Conservation (phyloP, 2,329 filamentous ascomycete genomes). For the Colletotrichum cereale region DNA sequence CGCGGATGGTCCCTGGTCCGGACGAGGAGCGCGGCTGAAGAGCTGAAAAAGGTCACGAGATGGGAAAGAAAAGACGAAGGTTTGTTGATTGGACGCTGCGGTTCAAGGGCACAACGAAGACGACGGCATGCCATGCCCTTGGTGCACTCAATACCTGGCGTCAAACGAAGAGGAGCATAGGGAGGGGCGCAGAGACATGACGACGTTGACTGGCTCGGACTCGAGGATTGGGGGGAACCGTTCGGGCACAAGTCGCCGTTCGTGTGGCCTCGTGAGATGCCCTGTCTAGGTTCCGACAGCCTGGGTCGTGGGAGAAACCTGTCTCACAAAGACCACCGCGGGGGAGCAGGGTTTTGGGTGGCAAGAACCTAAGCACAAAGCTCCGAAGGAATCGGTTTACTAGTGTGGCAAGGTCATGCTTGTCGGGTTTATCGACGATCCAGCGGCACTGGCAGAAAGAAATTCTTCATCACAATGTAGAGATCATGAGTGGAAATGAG, state of each 20-base stretch:
- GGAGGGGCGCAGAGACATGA: constrained; percentile 8
- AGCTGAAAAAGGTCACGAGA: constrained; percentile 7
- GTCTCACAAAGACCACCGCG: neutral
- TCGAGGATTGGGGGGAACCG: neutral
- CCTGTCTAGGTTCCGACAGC: constrained; percentile 8
- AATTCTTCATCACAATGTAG: too few relatives aligned
- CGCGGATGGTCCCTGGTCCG: neutral
- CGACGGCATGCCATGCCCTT: neutral
- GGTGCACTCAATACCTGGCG: neutral
- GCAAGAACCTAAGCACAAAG: constrained; percentile 13
- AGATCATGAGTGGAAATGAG: too few relatives aligned
- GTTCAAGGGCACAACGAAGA: neutral
- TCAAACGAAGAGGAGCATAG: constrained; percentile 19
- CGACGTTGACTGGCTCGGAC: neutral
- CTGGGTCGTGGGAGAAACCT: neutral
- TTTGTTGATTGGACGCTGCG: neutral
- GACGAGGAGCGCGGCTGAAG: neutral
- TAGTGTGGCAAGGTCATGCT: neutral
- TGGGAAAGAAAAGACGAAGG: neutral
- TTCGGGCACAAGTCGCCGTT: neutral
- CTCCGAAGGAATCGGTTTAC: constrained; percentile 17
- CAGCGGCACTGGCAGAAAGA: constrained; percentile 5
- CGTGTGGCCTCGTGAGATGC: neutral
- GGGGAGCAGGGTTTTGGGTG: too few relatives aligned
- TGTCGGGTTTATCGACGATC: constrained; percentile 11